Percentiles rank a stretch among this genome's conserved stretches.
These are phyloP conservation scores for Talaromyces funiculosus DNA, from an alignment of 2,329 filamentous ascomycete genomes.

Conservation along the genomic window DNA sequence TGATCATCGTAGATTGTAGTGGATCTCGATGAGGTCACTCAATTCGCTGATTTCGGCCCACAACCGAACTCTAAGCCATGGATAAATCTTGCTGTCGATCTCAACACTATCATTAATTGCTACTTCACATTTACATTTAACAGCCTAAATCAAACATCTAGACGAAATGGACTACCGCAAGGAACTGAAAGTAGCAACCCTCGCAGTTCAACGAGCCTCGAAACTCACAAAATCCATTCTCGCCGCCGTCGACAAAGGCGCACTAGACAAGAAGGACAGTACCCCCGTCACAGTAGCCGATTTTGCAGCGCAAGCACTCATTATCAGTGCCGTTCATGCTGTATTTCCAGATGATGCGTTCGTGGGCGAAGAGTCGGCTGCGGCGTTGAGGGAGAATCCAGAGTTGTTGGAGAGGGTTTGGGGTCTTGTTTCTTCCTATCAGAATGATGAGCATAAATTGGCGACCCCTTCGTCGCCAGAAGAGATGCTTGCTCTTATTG, in stretches of 20 bases:
- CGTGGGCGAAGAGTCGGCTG: slow-evolving; percentile 57
- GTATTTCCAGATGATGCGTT: slow-evolving; percentile 54
- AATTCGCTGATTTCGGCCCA: slow-evolving; percentile 1
- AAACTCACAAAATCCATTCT: slow-evolving; percentile 53
- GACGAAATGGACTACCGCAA: slow-evolving; percentile 23
- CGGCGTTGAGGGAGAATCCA: slow-evolving; percentile 46
- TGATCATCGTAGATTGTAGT: neutral
- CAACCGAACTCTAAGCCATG: neutral
- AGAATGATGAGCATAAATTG: slow-evolving; percentile 29
- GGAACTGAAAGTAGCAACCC: slow-evolving; percentile 33
- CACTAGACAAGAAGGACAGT: slow-evolving; percentile 53
- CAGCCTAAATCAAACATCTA: neutral
- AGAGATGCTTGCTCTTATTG: slow-evolving; percentile 58
- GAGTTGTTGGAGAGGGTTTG: slow-evolving; percentile 50
- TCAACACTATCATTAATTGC: too few species aligned
- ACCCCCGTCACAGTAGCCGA: slow-evolving; percentile 60
- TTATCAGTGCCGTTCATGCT: slow-evolving; percentile 52
- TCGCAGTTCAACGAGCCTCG: slow-evolving; percentile 52
- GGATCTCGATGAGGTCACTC: neutral
- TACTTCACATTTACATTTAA: neutral
- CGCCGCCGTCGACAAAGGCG: slow-evolving; percentile 44
- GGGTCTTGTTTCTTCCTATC: slow-evolving; percentile 44
- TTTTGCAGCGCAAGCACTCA: slow-evolving; percentile 58
- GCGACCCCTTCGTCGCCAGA: slow-evolving; percentile 42
- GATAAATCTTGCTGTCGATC: neutral